Percentiles rank a stretch among this genome's conserved stretches.
phyloP scores from a whole-genome alignment of 306 rosid genomes.

The Cicer bijugum region DNA sequence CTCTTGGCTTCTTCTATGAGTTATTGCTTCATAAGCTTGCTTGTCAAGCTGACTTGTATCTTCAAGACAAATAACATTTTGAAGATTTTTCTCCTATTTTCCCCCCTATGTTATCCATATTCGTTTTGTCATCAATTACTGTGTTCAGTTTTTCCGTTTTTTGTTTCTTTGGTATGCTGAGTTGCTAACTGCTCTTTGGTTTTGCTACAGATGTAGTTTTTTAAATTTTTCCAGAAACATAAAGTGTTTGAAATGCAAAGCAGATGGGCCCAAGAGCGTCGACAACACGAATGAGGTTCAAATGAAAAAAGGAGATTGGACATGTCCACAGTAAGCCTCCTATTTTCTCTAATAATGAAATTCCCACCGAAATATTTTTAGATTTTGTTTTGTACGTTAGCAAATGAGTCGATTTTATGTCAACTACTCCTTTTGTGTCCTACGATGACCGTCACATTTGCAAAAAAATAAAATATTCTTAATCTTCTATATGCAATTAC shows the following conservation, averaged over 20 bases:
- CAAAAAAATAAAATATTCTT: too few species aligned
- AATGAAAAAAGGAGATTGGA: conserved; percentile 93
- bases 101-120: not conserved
- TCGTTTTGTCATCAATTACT: conserved; percentile 36
- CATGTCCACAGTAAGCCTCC: conserved; percentile 68
- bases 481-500: too few species aligned
- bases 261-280: conserved; percentile 60
- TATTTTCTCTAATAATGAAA: conserved; percentile 24
- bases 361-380: conserved; percentile 25
- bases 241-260: conserved; percentile 71
- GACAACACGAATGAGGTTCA: conserved; percentile 41
- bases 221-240: conserved; percentile 77
- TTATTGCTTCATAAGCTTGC: conserved; percentile 19
- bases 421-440: too few species aligned
- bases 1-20: conserved; percentile 7
- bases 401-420: conserved; percentile 17
- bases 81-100: not conserved
- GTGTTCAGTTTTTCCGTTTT: conserved; percentile 19
- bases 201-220: conserved; percentile 77
- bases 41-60: conserved; percentile 34
- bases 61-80: not conserved
- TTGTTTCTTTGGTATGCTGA: conserved; percentile 38
- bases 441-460: too few species aligned
- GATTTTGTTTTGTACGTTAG: conserved; percentile 21
- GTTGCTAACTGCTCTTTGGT: conserved; percentile 47